Conservation (phyloP, 805 yeast genomes). For the Starmerella sirachaensis region DNA sequence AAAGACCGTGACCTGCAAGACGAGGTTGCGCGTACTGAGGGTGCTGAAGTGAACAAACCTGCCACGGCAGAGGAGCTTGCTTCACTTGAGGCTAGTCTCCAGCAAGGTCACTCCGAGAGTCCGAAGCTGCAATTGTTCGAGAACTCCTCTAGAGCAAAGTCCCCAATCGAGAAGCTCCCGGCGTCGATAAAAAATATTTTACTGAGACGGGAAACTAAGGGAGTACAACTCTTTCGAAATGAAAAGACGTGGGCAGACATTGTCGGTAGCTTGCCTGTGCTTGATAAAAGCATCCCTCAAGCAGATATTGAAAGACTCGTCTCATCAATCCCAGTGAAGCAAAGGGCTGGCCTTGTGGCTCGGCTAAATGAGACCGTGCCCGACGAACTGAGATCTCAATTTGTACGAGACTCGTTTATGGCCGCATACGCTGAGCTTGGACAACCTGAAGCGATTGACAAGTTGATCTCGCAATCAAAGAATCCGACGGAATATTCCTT, state of each 20-base stretch:
- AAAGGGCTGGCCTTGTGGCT: slow-evolving; percentile 18
- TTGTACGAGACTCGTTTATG: slow-evolving; percentile 24
- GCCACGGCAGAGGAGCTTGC: slow-evolving; percentile 16
- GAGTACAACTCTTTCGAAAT: slow-evolving; percentile 1
- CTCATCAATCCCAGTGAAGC: slow-evolving; percentile 22
- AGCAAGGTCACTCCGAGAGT: neutral
- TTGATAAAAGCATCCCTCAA: slow-evolving; percentile 10
- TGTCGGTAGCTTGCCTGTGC: slow-evolving; percentile 1
- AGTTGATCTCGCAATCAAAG: slow-evolving; percentile 18
- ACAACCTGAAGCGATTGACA: slow-evolving; percentile 20
- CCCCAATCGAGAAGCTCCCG: no score
- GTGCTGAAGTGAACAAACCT: slow-evolving; percentile 2
- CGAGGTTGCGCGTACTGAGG: slow-evolving; percentile 10
- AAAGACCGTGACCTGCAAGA: slow-evolving; percentile 18
- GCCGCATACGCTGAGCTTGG: slow-evolving; percentile 28
- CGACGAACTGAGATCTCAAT: slow-evolving; percentile 8
- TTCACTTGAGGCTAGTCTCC: slow-evolving; percentile 13
- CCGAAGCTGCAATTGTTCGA: neutral
- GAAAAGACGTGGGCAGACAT: slow-evolving; percentile 5
- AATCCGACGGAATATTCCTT: slow-evolving; percentile 25
- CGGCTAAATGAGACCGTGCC: slow-evolving; percentile 22
- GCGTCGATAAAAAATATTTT: no score
- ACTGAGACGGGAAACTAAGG: neutral
- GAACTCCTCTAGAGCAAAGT: no score
- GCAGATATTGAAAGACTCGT: slow-evolving; percentile 23